These are phyloP conservation scores for Trichaptum fuscoviolaceum DNA, from an alignment of 768 basidiomycete genomes.

Conservation along the genomic window DNA sequence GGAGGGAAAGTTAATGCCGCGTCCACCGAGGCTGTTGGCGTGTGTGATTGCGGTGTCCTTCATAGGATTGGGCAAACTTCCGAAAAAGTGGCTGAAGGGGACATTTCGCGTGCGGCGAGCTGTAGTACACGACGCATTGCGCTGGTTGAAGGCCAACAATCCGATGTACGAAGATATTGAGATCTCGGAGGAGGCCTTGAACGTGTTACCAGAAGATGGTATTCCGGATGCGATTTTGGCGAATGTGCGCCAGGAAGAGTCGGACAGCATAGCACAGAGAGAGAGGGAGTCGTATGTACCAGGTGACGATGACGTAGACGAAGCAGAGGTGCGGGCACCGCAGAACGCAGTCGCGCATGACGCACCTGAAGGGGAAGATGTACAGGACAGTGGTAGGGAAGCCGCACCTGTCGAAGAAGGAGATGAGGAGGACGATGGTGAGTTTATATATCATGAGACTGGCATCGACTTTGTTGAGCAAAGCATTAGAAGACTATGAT, in stretches of 20 bases:
- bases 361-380: not conserved
- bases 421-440: not conserved
- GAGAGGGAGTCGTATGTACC: conserved; percentile 30
- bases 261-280: conserved; percentile 11
- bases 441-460: too few relatives aligned
- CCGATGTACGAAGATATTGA: conserved; percentile 22
- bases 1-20: conserved; percentile 30
- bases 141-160: conserved; percentile 34
- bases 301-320: conserved; percentile 10
- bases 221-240: conserved; percentile 26
- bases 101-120: conserved; percentile 29
- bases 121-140: conserved; percentile 24
- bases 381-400: not conserved
- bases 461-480: too few relatives aligned
- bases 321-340: not conserved
- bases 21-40: conserved; percentile 21
- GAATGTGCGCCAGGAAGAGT: conserved; percentile 15
- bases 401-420: not conserved
- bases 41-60: conserved; percentile 31
- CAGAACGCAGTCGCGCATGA: not conserved
- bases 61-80: conserved; percentile 24
- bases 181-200: conserved; percentile 18
- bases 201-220: conserved; percentile 26
- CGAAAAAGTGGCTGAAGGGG: conserved; percentile 22
- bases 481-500: not conserved